Percentiles rank a stretch among this genome's conserved stretches.
Evolutionary conservation across 2,329 filamentous ascomycete species (phyloP).

Genomic region (Xylariales sp.): DNA sequence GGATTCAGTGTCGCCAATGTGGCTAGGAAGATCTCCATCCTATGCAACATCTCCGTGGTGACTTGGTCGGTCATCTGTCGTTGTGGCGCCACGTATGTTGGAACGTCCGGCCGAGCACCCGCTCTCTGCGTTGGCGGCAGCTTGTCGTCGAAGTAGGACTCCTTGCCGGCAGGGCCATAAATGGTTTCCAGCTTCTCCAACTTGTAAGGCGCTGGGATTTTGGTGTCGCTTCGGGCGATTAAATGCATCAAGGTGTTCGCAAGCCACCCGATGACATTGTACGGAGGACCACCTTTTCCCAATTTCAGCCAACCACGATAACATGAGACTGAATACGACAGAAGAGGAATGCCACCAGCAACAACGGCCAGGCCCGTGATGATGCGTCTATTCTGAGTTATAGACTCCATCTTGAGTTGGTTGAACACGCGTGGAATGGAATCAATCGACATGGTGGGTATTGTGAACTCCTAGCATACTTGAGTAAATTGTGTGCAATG

Average conservation of each 20-base stretch:
- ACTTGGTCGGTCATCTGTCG: conserved; percentile 28
- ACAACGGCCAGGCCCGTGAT: neutral
- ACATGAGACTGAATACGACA: conserved; percentile 22
- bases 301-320: conserved; percentile 38
- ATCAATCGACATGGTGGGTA: neutral
- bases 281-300: conserved; percentile 38
- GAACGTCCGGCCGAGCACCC: conserved; percentile 27
- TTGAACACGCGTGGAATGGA: neutral
- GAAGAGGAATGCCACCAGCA: conserved; percentile 9
- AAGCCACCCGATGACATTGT: conserved; percentile 38
- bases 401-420: neutral
- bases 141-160: conserved; percentile 15
- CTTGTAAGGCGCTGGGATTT: conserved; percentile 23
- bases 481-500: too few relatives aligned
- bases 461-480: neutral
- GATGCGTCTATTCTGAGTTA: neutral
- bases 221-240: conserved; percentile 28
- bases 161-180: conserved; percentile 22
- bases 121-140: conserved; percentile 6
- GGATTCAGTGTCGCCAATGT: conserved; percentile 21
- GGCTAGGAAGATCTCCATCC: conserved; percentile 23
- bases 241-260: conserved; percentile 28
- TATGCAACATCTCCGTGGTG: conserved; percentile 7
- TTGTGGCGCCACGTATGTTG: conserved; percentile 32
- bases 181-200: conserved; percentile 12